Percentiles rank a stretch among this genome's conserved stretches.
phyloP scores from a whole-genome alignment of 108 stramenopile genomes.

The Cyclostephanos tholiformis region DNA sequence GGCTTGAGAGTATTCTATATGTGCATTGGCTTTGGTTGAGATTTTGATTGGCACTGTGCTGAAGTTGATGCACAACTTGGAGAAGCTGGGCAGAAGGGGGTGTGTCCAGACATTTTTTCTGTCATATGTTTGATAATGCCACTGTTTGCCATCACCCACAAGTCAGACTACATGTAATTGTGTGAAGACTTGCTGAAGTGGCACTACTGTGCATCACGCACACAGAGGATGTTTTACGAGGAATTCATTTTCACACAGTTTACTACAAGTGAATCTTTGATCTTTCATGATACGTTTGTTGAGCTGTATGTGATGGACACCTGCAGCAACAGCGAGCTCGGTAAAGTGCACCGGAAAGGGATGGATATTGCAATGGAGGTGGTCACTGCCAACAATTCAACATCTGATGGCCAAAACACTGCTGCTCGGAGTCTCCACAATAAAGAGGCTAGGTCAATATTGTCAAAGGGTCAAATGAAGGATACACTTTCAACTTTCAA shows the following conservation, averaged over 20 bases:
- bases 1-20: conserved; percentile 1
- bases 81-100: conserved; percentile 5
- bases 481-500: not conserved
- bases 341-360: not conserved
- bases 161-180: conserved; percentile 4
- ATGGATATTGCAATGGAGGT: conserved; percentile 11
- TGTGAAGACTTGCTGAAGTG: conserved; percentile 15
- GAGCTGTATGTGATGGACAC: not conserved
- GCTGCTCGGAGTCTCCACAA: not conserved
- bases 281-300: conserved; percentile 13
- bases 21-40: conserved; percentile 19
- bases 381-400: conserved; percentile 1
- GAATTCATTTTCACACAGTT: conserved; percentile 18
- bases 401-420: not conserved
- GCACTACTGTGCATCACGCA: conserved; percentile 7
- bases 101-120: conserved; percentile 11
- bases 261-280: not conserved
- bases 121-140: conserved; percentile 9
- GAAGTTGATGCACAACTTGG: conserved; percentile 10
- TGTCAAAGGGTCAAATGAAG: not conserved
- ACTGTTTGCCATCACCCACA: conserved; percentile 14
- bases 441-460: not conserved
- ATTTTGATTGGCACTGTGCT: conserved; percentile 6
- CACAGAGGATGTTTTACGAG: conserved; percentile 18
- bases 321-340: not conserved